Evolutionary conservation across 768 basidiomycete species (phyloP), one percentile per base, ranked within the genome.

Genomic region (Amanita jacksonii): DNA sequence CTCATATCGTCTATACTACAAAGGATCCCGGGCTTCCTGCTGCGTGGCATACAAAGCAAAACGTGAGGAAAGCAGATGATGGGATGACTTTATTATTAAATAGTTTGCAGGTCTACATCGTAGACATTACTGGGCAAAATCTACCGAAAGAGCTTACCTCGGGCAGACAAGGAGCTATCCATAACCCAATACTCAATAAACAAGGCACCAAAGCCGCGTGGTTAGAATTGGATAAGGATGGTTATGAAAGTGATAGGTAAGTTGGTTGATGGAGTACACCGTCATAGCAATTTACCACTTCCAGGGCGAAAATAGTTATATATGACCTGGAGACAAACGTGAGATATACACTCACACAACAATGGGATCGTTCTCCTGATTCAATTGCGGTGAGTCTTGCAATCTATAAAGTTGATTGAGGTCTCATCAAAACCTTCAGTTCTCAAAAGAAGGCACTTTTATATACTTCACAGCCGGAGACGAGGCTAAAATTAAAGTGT

Each of bases 21-120:
- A 92, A 93, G 56, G 87, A 94, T 53, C 84, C 88, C 1, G 54
- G 70, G 43, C 71, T 93, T 13, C 77, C 79, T 9, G 70, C 75
- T 33, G 85, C 92, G 0, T 79, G 71, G 72, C 92, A 97, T 62
- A 97, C 94, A 1, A 88, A 87, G 53, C 85, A 90, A 56, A 81
- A 93, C 53, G 84, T 93, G 31, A 23, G 60, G 32, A 55, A 24
- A 31, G n/a, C n/a, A n/a, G n/a, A n/a, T n/a, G n/a, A n/a, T n/a
- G n/a, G n/a, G n/a, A n/a, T n/a, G n/a, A n/a, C n/a, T n/a, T n/a
- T n/a, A n/a, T n/a, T n/a, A n/a, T n/a, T n/a, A n/a, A n/a, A n/a
- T n/a, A n/a, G n/a, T n/a, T n/a, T n/a, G n/a, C n/a, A 87, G 85
- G 67, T 89, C 28, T 91, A 85, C 60, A 59, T 85, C 41, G 76